Evolutionary conservation across 805 yeast species (phyloP).

Genomic region (Cyberlindnera euphorbiae): DNA sequence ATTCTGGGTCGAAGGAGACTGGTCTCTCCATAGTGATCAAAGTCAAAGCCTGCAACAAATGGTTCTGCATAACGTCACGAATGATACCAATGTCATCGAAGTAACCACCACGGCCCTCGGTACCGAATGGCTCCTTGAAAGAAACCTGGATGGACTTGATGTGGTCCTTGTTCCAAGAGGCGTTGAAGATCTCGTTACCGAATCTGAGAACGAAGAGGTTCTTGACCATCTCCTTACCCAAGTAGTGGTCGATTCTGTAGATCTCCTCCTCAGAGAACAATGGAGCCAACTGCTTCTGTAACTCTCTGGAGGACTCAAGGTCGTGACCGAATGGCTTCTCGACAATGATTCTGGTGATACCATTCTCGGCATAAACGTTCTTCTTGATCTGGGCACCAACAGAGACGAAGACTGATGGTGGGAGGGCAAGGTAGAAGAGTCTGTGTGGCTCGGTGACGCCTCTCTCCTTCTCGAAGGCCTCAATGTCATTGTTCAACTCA

Average conservation of each 20-base stretch:
- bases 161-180: constrained; percentile 84
- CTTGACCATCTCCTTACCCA: constrained; percentile 98
- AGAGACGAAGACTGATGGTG: constrained; percentile 83
- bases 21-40: constrained; percentile 95
- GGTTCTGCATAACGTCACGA: constrained; percentile 98
- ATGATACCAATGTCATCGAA: constrained; percentile 93
- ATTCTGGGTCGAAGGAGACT: constrained; percentile 83
- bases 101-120: constrained; percentile 98
- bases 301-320: constrained; percentile 66
- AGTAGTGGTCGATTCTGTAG: constrained; percentile 93
- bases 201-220: constrained; percentile 85
- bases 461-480: constrained; percentile 49
- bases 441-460: constrained; percentile 59
- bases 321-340: constrained; percentile 98
- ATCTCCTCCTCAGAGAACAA: constrained; percentile 87
- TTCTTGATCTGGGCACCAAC: constrained; percentile 74
- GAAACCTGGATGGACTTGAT: constrained; percentile 80
- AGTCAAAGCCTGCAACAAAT: constrained; percentile 87
- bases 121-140: constrained; percentile 97
- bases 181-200: constrained; percentile 81
- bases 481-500: constrained; percentile 49
- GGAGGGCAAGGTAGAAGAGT: constrained; percentile 87
- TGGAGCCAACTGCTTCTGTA: constrained; percentile 77
- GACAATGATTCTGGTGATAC: constrained; percentile 76
- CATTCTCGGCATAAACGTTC: constrained; percentile 60